Evolutionary conservation across 768 basidiomycete genomes (phyloP).

Genomic region (Tubosaeta sp.): DNA sequence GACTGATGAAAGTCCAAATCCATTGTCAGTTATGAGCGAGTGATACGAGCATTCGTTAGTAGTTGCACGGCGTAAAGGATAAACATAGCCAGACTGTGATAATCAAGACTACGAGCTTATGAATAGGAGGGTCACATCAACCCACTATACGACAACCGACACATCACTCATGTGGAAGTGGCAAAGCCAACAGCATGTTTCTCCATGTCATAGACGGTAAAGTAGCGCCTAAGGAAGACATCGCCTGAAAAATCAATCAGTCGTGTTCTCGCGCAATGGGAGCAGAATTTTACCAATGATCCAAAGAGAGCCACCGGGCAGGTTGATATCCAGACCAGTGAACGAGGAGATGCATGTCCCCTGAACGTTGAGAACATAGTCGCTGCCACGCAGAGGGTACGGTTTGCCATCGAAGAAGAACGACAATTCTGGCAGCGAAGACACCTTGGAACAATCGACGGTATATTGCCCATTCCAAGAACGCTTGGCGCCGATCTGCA

Average conservation of each 20-base stretch:
- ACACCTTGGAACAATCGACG: slow-evolving; percentile 82
- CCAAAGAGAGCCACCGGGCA: slow-evolving; percentile 79
- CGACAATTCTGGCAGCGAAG: slow-evolving; percentile 76
- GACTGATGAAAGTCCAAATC: slow-evolving; percentile 7
- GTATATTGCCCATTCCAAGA: slow-evolving; percentile 96
- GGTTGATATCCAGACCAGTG: slow-evolving; percentile 84
- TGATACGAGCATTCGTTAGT: not conserved
- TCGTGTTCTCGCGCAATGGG: not conserved
- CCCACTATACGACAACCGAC: not conserved
- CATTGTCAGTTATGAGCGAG: slow-evolving; percentile 8
- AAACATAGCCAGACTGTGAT: not conserved
- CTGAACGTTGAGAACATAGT: slow-evolving; percentile 88
- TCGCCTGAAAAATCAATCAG: slow-evolving; percentile 48
- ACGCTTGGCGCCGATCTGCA: slow-evolving; percentile 89
- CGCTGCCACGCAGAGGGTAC: slow-evolving; percentile 74
- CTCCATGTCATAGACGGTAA: slow-evolving; percentile 84
- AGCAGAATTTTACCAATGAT: slow-evolving; percentile 62
- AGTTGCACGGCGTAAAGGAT: not conserved
- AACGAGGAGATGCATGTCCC: slow-evolving; percentile 95
- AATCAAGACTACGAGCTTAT: not conserved
- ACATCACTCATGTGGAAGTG: slow-evolving; percentile 27
- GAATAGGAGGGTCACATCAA: not conserved
- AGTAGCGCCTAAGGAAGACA: slow-evolving; percentile 88
- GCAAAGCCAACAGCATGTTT: slow-evolving; percentile 85
- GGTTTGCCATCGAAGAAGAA: slow-evolving; percentile 80